phyloP scores from a whole-genome alignment of 2,329 filamentous ascomycete genomes.

The Aspergillus novoparasiticus region DNA sequence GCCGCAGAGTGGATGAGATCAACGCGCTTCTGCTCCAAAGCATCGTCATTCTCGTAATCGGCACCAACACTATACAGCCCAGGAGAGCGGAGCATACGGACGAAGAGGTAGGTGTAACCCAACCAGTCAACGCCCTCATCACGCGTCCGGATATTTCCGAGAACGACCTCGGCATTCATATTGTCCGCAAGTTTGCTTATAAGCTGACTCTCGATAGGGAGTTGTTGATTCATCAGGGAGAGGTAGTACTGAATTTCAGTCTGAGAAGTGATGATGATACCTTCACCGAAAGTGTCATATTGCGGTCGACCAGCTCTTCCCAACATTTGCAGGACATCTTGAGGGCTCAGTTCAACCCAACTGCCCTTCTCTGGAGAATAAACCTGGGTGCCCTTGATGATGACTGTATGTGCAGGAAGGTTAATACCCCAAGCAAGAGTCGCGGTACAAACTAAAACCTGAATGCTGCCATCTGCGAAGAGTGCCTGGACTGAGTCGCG shows the following conservation, averaged over 20 bases:
- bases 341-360: slow-evolving; percentile 96
- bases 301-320: slow-evolving; percentile 95
- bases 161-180: slow-evolving; percentile 91
- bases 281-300: slow-evolving; percentile 96
- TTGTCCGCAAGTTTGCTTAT: slow-evolving; percentile 93
- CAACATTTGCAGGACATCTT: slow-evolving; percentile 98
- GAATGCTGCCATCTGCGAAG: slow-evolving; percentile 86
- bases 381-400: slow-evolving; percentile 97
- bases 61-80: slow-evolving; percentile 93
- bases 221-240: slow-evolving; percentile 91
- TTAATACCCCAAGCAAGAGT: slow-evolving; percentile 99
- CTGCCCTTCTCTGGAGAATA: slow-evolving; percentile 98
- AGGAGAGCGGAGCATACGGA: slow-evolving; percentile 94
- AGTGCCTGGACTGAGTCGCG: slow-evolving; percentile 93
- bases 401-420: slow-evolving; percentile 93
- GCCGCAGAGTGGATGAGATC: slow-evolving; percentile 95
- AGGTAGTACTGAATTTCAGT: slow-evolving; percentile 96
- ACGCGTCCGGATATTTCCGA: slow-evolving; percentile 86
- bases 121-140: slow-evolving; percentile 99
- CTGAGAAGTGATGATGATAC: slow-evolving; percentile 97
- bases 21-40: slow-evolving; percentile 94
- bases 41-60: slow-evolving; percentile 91
- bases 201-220: slow-evolving; percentile 96
- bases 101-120: slow-evolving; percentile 96
- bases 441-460: slow-evolving; percentile 94